Conservation (phyloP, 805 yeast genomes). For the Metschnikowia hibisci region DNA sequence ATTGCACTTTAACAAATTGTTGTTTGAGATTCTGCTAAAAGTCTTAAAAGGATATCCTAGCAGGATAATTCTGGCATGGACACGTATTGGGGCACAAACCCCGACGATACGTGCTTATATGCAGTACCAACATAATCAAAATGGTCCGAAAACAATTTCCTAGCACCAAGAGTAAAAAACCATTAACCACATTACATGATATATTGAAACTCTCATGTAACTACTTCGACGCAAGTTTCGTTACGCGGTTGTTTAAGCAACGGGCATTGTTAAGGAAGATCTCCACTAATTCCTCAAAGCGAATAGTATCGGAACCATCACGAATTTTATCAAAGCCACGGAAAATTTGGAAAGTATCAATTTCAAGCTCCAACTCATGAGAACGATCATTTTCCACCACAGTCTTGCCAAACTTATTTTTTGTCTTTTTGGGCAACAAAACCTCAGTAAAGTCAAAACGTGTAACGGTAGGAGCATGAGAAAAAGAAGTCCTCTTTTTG, state of each 20-base stretch:
- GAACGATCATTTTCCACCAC: slow-evolving; percentile 34
- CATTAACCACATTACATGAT: no score
- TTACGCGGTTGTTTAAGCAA: slow-evolving; percentile 40
- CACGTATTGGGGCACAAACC: no score
- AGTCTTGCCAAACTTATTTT: slow-evolving; percentile 36
- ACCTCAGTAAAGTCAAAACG: slow-evolving; percentile 71
- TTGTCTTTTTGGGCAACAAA: slow-evolving; percentile 27
- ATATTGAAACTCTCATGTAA: no score
- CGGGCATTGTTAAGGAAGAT: slow-evolving; percentile 60
- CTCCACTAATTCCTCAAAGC: slow-evolving; percentile 57
- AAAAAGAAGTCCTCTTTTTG: slow-evolving; percentile 68
- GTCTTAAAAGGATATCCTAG: no score
- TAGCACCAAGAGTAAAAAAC: no score
- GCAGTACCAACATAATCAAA: no score
- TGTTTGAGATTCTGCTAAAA: no score
- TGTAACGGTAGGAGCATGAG: slow-evolving; percentile 71
- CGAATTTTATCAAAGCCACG: slow-evolving; percentile 39
- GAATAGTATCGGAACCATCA: slow-evolving; percentile 44
- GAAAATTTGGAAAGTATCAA: slow-evolving; percentile 37
- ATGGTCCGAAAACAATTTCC: no score
- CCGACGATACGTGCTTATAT: no score
- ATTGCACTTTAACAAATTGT: no score
- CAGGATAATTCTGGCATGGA: no score
- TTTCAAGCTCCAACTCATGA: slow-evolving; percentile 40
- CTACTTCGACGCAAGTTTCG: slow-evolving; percentile 30